A percentile compares a stretch with the other conserved stretches of the same genome.
Conservation (phyloP, 805 yeast genomes). For the Yarrowia sp. region DNA sequence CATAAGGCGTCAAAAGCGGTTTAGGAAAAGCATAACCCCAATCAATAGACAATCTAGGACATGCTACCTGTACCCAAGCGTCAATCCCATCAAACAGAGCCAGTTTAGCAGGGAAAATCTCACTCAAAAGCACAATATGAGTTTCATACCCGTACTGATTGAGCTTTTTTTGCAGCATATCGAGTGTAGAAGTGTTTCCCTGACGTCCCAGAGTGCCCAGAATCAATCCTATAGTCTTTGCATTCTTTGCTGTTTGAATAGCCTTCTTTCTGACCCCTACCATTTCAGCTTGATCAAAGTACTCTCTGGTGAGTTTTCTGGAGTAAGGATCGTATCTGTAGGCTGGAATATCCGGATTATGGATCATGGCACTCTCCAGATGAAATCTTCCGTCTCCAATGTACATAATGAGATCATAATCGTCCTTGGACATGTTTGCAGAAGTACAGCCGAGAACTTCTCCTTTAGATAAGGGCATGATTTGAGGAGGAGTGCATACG, state of each 20-base stretch:
- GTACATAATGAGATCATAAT: conserved; percentile 76
- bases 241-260: conserved; percentile 55
- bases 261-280: conserved; percentile 72
- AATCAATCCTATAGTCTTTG: conserved; percentile 74
- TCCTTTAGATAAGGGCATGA: conserved; percentile 88
- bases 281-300: conserved; percentile 84
- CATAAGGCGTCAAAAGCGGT: conserved; percentile 93
- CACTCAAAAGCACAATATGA: conserved; percentile 81
- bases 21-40: conserved; percentile 98
- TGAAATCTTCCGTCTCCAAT: conserved; percentile 97
- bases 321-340: conserved; percentile 94
- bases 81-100: conserved; percentile 92
- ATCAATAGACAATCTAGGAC: conserved; percentile 92
- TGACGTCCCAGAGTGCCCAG: conserved; percentile 95
- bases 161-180: conserved; percentile 59
- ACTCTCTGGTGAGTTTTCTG: conserved; percentile 83
- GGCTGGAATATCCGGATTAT: conserved; percentile 89
- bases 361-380: conserved; percentile 94
- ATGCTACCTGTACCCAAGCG: conserved; percentile 95
- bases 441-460: conserved; percentile 97
- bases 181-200: conserved; percentile 78
- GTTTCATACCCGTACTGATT: conserved; percentile 58
- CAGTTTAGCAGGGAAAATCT: conserved; percentile 87
- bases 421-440: conserved; percentile 54
- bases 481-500: conserved; percentile 80